Percentiles rank a stretch among this genome's conserved stretches.
These are phyloP conservation scores for Backusella parvicylindrica DNA, from an alignment of 192 early-diverging fungal genomes.

Conservation along the genomic window DNA sequence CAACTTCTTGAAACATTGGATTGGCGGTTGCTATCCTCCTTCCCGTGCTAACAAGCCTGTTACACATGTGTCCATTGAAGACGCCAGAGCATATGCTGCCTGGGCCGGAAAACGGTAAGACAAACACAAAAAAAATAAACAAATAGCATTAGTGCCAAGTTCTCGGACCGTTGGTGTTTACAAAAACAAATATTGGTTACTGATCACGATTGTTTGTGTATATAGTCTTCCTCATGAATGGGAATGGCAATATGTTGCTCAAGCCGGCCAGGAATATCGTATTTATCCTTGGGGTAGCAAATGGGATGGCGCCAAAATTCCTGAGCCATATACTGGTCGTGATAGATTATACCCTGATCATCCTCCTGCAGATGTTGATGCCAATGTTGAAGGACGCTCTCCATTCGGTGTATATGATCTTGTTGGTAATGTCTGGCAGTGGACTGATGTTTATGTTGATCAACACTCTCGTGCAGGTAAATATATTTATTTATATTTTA, in stretches of 20 bases:
- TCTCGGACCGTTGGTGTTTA: neutral
- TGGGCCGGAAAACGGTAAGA: slow-evolving; percentile 25
- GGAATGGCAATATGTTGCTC: slow-evolving; percentile 28
- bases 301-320: slow-evolving; percentile 11
- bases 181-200: neutral
- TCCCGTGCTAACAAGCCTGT: slow-evolving; percentile 17
- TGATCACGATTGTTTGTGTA: neutral
- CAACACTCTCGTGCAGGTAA: slow-evolving; percentile 13
- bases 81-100: slow-evolving; percentile 19
- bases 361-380: slow-evolving; percentile 21
- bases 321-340: slow-evolving; percentile 18
- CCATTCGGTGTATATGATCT: slow-evolving; percentile 22
- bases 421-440: slow-evolving; percentile 24
- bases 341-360: slow-evolving; percentile 20
- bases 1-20: slow-evolving; percentile 24
- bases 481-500: no score
- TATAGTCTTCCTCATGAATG: slow-evolving; percentile 23
- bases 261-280: slow-evolving; percentile 15
- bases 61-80: slow-evolving; percentile 25
- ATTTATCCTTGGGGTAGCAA: slow-evolving; percentile 19
- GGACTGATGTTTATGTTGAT: slow-evolving; percentile 25
- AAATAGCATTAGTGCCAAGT: neutral
- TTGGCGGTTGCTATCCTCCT: slow-evolving; percentile 14
- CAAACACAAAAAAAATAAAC: neutral
- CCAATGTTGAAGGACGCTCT: slow-evolving; percentile 11